These are phyloP conservation scores for Malassezia arunalokei DNA, from an alignment of 1,284 basidiomycete species.

Conservation along the genomic window DNA sequence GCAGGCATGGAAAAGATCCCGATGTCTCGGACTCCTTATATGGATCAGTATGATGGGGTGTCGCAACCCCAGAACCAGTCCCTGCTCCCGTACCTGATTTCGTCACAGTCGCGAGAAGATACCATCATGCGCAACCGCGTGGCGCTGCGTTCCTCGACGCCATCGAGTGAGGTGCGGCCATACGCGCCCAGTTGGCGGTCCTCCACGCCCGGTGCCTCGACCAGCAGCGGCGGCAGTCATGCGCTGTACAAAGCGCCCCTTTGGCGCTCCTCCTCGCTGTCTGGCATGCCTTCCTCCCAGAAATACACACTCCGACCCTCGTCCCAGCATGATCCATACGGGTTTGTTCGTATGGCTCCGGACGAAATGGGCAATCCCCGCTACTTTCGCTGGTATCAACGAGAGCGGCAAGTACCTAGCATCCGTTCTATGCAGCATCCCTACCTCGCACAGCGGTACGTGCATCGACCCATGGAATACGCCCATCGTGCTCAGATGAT, in stretches of 20 bases:
- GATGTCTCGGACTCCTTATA: conserved; percentile 13
- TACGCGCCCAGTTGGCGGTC: not conserved
- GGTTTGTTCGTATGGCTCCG: not conserved
- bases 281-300: conserved; percentile 6
- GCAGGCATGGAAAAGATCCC: conserved; percentile 8
- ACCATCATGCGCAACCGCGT: not conserved
- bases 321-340: not conserved
- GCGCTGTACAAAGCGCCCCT: conserved; percentile 4
- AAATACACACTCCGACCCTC: not conserved
- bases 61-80: conserved; percentile 11
- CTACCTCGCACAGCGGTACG: not conserved
- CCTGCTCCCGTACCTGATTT: conserved; percentile 10
- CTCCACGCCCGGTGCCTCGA: no score
- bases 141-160: not conserved
- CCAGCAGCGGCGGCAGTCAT: no score
- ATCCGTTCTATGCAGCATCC: not conserved
- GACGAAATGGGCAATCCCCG: conserved; percentile 3
- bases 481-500: not conserved
- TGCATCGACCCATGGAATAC: not conserved
- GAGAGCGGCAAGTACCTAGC: not conserved
- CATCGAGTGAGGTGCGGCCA: not conserved
- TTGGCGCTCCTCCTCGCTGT: conserved; percentile 11
- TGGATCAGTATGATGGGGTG: conserved; percentile 13
- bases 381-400: conserved; percentile 3
- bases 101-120: conserved; percentile 3